Conservation (phyloP, 176 grass and related monocot genomes). For the sorghum (Sorghum bicolor) region DNA sequence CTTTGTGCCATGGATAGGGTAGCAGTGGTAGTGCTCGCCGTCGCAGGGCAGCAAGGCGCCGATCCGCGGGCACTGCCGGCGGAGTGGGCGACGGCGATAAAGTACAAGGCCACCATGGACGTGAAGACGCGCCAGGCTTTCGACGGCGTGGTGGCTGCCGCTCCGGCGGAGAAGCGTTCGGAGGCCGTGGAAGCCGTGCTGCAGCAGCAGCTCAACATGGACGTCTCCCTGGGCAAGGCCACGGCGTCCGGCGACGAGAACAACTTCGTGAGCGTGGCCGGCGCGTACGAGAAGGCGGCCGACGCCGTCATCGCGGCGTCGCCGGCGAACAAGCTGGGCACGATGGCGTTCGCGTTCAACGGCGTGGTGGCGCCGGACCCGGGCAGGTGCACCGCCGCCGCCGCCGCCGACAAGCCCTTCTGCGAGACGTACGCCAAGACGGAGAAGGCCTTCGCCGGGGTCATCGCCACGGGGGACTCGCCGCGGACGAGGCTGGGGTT, state of each 20-base stretch:
- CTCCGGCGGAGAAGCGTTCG: not conserved
- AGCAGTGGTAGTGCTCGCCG: not conserved
- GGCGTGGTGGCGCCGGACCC: not conserved
- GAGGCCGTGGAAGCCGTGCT: not conserved
- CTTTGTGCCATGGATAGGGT: not conserved
- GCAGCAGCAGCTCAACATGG: not conserved
- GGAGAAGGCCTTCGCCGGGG: not conserved
- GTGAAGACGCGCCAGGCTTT: not conserved
- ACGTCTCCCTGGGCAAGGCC: not conserved
- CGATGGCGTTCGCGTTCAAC: not conserved
- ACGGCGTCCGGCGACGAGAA: not conserved
- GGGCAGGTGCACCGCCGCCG: not conserved
- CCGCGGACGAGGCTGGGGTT: accelerated
- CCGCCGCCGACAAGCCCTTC: not conserved
- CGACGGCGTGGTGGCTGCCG: not conserved
- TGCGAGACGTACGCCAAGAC: not conserved
- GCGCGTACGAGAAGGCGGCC: not conserved
- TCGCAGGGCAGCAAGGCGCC: too few relatives aligned
- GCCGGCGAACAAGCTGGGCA: not conserved
- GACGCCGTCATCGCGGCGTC: not conserved
- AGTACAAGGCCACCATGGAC: not conserved
- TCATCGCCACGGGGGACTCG: not conserved
- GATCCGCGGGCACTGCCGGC: not conserved
- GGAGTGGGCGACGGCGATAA: not conserved
- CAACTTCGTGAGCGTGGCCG: not conserved